Conservation (phyloP, 345 rosid genomes). For the Microthlaspi erraticum region DNA sequence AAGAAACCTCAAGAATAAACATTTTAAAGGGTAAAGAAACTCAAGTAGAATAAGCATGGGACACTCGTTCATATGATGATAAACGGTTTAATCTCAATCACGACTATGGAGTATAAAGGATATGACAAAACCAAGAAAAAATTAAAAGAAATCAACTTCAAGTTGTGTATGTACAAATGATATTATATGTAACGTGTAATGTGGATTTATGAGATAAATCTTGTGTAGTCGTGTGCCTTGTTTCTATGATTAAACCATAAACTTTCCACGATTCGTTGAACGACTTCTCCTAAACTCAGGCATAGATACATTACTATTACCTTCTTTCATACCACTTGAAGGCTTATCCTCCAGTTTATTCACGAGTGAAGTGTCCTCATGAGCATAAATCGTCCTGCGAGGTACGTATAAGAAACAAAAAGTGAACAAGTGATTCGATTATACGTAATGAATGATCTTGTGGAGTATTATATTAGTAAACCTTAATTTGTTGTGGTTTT, state of each 20-base stretch:
- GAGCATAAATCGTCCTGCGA: constrained; percentile 57
- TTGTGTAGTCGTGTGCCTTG: constrained; percentile 11
- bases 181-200: neutral
- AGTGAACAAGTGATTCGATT: neutral
- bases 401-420: constrained; percentile 14
- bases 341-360: constrained; percentile 60
- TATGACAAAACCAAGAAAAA: constrained; percentile 25
- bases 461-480: constrained; percentile 37
- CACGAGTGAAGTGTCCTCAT: constrained; percentile 47
- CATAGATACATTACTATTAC: constrained; percentile 47
- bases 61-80: constrained; percentile 19
- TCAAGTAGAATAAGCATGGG: neutral
- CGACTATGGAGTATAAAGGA: constrained; percentile 32
- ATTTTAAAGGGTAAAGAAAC: neutral
- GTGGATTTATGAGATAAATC: constrained; percentile 10
- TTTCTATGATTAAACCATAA: constrained; percentile 51
- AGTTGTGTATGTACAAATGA: constrained; percentile 31
- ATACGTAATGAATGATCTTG: neutral
- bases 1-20: neutral
- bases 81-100: constrained; percentile 28
- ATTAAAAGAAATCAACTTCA: constrained; percentile 2
- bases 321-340: constrained; percentile 53
- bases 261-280: constrained; percentile 75
- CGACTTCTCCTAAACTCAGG: constrained; percentile 73
- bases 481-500: constrained; percentile 70